phyloP scores from a whole-genome alignment of 768 basidiomycete species.

The Xanthoconium stramineum region DNA sequence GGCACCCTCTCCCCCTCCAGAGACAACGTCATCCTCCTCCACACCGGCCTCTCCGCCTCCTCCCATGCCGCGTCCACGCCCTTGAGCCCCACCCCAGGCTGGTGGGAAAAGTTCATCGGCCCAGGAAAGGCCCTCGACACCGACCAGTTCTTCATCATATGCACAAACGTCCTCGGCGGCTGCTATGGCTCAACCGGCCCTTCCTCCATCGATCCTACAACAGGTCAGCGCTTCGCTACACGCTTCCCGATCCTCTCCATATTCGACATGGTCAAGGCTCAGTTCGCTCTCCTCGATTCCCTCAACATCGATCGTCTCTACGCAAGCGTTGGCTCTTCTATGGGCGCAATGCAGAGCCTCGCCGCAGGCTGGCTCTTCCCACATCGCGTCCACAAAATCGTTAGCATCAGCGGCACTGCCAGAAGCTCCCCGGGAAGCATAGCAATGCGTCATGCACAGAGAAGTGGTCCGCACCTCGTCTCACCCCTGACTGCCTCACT shows the following conservation, averaged over 20 bases:
- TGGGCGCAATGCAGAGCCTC: conserved; percentile 98
- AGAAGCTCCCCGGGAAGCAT: conserved; percentile 88
- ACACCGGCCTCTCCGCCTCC: conserved; percentile 94
- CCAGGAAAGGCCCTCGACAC: conserved; percentile 94
- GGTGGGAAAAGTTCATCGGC: conserved; percentile 99
- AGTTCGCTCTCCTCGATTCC: conserved; percentile 81
- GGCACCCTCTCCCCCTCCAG: conserved; percentile 73
- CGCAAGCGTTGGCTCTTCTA: conserved; percentile 90
- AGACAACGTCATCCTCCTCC: conserved; percentile 91
- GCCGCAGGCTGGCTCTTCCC: conserved; percentile 94
- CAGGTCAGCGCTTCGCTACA: conserved; percentile 77
- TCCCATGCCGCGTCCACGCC: conserved; percentile 88
- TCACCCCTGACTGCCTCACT: neutral
- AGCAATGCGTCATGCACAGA: conserved; percentile 94
- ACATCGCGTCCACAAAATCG: conserved; percentile 82
- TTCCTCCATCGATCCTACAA: conserved; percentile 70
- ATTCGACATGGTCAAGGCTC: conserved; percentile 97
- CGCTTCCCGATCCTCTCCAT: conserved; percentile 88
- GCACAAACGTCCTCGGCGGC: conserved; percentile 95
- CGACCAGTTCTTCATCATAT: conserved; percentile 86
- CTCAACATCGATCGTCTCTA: conserved; percentile 83
- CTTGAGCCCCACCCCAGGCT: conserved; percentile 77
- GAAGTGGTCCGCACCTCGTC: conserved; percentile 66
- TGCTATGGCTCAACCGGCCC: conserved; percentile 98
- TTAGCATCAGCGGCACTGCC: conserved; percentile 93